Conservation (phyloP, 345 rosid species). For the Populus simonii region DNA sequence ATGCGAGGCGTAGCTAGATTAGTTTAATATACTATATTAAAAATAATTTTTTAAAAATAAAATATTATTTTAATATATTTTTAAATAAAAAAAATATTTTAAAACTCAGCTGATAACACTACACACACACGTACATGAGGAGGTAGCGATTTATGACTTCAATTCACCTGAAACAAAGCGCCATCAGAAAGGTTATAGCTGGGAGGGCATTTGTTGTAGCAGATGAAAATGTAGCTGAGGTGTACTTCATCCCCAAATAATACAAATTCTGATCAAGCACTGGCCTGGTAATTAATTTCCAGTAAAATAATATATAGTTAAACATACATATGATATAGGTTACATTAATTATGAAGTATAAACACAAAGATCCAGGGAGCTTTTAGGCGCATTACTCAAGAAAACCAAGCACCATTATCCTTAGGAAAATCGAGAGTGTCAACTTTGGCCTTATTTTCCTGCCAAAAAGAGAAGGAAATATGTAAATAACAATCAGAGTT, state of each 20-base stretch:
- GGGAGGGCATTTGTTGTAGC: conserved; percentile 74
- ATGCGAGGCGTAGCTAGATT: neutral
- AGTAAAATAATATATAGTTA: neutral
- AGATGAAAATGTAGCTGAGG: conserved; percentile 79
- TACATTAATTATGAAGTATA: neutral
- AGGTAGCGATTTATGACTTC: neutral
- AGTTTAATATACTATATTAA: no score
- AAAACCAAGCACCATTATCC: conserved; percentile 71
- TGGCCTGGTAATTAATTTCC: conserved; percentile 50
- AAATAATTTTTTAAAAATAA: no score
- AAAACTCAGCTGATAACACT: no score
- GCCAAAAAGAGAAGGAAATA: conserved; percentile 9
- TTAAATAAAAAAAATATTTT: no score
- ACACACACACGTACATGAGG: neutral
- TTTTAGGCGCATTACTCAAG: conserved; percentile 62
- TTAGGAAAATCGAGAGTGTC: conserved; percentile 69
- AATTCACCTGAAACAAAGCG: conserved; percentile 73
- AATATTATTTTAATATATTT: no score
- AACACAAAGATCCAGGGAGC: neutral
- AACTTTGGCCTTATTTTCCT: conserved; percentile 91
- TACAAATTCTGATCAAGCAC: conserved; percentile 85
- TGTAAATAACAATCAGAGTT: neutral
- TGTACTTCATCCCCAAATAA: conserved; percentile 76
- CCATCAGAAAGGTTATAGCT: conserved; percentile 80
- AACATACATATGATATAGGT: neutral